phyloP scores from a whole-genome alignment of 768 basidiomycete species.

The Phaeotremella fagi region DNA sequence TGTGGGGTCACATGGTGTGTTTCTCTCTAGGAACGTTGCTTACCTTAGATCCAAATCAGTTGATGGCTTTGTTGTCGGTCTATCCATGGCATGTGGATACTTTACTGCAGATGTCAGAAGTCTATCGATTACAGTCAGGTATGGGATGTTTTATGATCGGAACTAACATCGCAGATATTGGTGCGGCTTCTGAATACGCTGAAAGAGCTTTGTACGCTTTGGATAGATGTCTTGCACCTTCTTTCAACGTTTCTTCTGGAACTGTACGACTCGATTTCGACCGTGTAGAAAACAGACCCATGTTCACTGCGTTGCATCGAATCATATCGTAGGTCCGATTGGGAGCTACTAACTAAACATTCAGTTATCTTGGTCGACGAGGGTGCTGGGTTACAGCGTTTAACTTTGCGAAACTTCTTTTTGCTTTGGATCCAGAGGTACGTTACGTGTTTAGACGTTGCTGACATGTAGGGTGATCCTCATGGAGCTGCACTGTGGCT shows the following conservation, averaged over 20 bases:
- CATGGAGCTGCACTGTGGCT: conserved; percentile 73
- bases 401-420: conserved; percentile 81
- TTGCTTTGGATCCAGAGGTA: conserved; percentile 67
- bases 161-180: conserved; percentile 58
- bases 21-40: not conserved
- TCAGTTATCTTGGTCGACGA: conserved; percentile 76
- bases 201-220: conserved; percentile 91
- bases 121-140: conserved; percentile 85
- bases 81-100: conserved; percentile 93
- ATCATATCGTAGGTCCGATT: conserved; percentile 62
- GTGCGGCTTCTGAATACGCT: conserved; percentile 79
- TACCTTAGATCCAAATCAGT: conserved; percentile 49
- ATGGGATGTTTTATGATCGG: conserved; percentile 10
- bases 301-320: conserved; percentile 82
- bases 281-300: conserved; percentile 79
- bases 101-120: conserved; percentile 75
- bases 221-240: conserved; percentile 79
- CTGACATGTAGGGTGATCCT: conserved; percentile 58
- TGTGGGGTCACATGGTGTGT: conserved; percentile 74
- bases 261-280: conserved; percentile 82
- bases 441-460: not conserved
- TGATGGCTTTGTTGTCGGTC: conserved; percentile 68
- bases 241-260: conserved; percentile 79
- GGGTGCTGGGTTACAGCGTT: conserved; percentile 86
- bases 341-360: not conserved